Evolutionary conservation across 2,329 filamentous ascomycete genomes (phyloP), one percentile per base, ranked within the genome.

Genomic region (Nigrograna mackinnonii): DNA sequence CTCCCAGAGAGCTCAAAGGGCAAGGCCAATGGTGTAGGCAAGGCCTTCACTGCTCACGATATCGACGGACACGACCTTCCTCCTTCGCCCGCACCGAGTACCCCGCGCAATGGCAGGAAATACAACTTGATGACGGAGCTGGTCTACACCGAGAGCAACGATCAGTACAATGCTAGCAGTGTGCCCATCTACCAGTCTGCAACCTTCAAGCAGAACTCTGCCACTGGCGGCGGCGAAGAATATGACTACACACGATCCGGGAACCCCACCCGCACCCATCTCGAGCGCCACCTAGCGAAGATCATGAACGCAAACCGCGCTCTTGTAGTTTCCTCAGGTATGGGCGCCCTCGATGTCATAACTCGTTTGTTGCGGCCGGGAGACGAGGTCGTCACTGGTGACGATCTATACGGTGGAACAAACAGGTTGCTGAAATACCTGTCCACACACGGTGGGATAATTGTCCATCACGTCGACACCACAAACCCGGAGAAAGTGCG

Each of bases 211-310:
- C 94, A 97, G 72, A 82, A 82, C 17, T 89, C 87, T 14, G 86
- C 87, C 49, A 79, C 73, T 34, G 90, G 89, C 46, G 90, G 89
- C 46, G 87, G 83, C 55, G 77, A 82, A 63, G 91, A 97, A 71
- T 99, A 97, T 72, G 94, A 99, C 76, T 99, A 99, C 76, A 97
- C 94, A 46, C 89, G 95, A 48, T 97, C 91, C 24, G 94, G 94
- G 43, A 99, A 99, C 68, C 94, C 94, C 14, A 99, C 94, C 44
- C 84, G 94, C 53, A 95, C 92, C 22, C 94, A 99, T 64, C 83
- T 99, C 50, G 94, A 99, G 76, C 85, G 92, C 45, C 94, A 99
- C 71, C 78, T 99, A 58, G 94, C 95, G 63, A 99, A 99, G 81
- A 95, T 99, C 68, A 99, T 99, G 95, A 91, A 89, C 58, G 94